Evolutionary conservation across 176 grass and related monocot genomes (phyloP).

Genomic region (Paspalum vaginatum): DNA sequence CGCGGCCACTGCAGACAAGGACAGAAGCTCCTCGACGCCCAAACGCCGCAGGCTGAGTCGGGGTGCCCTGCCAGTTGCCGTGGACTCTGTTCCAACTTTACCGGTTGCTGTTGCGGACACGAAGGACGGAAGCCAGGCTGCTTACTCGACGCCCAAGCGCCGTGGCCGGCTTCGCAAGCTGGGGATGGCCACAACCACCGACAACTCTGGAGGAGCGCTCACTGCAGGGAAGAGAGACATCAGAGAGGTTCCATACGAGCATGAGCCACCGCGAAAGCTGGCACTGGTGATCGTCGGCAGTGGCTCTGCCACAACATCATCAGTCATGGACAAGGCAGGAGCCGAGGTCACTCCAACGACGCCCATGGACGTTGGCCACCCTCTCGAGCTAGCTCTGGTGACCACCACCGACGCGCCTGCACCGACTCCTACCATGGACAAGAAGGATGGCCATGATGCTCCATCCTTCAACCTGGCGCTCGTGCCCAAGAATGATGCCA

Average conservation of each 20-base stretch:
- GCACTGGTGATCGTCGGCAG: neutral
- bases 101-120: neutral
- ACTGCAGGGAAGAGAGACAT: neutral
- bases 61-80: neutral
- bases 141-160: slow-evolving; percentile 21
- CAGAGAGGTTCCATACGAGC: slow-evolving; percentile 6
- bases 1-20: too few species aligned
- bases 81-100: neutral
- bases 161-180: slow-evolving; percentile 18
- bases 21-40: neutral
- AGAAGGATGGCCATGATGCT: neutral
- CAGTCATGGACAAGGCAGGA: neutral
- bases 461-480: neutral
- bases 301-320: neutral
- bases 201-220: neutral
- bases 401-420: neutral
- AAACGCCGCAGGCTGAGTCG: slow-evolving; percentile 13
- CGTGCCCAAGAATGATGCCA: neutral
- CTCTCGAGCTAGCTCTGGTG: neutral
- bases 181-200: neutral
- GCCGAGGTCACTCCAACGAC: neutral
- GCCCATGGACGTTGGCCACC: neutral
- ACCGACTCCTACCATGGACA: neutral
- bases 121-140: neutral
- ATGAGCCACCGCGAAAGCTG: neutral